These are phyloP conservation scores for Uronychia binucleata DNA, from an alignment of 73 alveolate species.

Conservation along the genomic window DNA sequence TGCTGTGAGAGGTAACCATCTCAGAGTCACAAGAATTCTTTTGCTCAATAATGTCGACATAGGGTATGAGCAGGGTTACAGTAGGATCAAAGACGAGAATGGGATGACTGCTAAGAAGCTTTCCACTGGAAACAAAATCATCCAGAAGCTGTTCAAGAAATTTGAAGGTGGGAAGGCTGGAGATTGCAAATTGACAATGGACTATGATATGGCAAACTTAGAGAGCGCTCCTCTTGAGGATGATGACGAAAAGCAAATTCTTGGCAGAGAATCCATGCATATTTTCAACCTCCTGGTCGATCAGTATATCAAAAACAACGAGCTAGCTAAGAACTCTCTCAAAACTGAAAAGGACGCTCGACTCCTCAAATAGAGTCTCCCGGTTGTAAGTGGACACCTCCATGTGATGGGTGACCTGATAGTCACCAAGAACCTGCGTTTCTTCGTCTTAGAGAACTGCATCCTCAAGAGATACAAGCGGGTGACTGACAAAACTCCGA, in stretches of 20 bases:
- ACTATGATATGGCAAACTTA: not conserved
- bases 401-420: conserved; percentile 2
- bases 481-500: conserved; percentile 6
- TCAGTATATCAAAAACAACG: not conserved
- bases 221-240: not conserved
- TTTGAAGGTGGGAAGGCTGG: conserved; percentile 49
- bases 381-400: conserved; percentile 1
- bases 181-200: conserved; percentile 11
- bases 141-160: conserved; percentile 21
- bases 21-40: conserved; percentile 32
- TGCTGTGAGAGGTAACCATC: conserved; percentile 31
- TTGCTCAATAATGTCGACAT: conserved; percentile 19
- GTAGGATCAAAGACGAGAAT: conserved; percentile 14
- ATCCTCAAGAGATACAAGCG: conserved; percentile 24
- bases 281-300: not conserved
- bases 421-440: conserved; percentile 31
- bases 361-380: not conserved
- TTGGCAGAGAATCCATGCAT: not conserved
- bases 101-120: conserved; percentile 35
- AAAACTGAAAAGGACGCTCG: conserved; percentile 1
- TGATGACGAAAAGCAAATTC: conserved; percentile 3
- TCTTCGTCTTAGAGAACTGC: conserved; percentile 37
- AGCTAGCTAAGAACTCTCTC: not conserved
- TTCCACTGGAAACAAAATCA: conserved; percentile 15
- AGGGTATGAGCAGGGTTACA: not conserved